Conservation (phyloP, 2,329 filamentous ascomycete genomes). For the Fusarium humuli region DNA sequence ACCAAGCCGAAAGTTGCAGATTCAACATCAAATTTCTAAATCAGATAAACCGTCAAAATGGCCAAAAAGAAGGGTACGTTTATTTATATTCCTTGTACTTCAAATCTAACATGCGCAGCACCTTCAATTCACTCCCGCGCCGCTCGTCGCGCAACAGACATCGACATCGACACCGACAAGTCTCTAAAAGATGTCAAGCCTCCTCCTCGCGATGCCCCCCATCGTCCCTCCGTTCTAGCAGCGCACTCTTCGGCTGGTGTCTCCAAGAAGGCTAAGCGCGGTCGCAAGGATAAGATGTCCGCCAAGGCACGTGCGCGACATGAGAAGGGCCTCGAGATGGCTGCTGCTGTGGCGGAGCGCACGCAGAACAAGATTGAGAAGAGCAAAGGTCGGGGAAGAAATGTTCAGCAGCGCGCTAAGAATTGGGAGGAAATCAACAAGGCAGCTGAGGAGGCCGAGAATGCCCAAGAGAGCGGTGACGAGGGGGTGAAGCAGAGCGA, state of each 20-base stretch:
- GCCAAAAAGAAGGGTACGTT: slow-evolving; percentile 49
- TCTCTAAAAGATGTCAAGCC: slow-evolving; percentile 71
- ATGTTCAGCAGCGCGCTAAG: slow-evolving; percentile 62
- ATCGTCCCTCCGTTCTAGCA: slow-evolving; percentile 74
- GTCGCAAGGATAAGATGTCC: slow-evolving; percentile 66
- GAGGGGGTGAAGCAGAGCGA: slow-evolving; percentile 41
- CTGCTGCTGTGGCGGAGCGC: slow-evolving; percentile 69
- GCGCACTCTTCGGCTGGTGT: slow-evolving; percentile 76
- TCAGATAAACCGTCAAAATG: slow-evolving; percentile 41
- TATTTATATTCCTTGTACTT: rapidly evolving
- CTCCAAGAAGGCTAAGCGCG: slow-evolving; percentile 71
- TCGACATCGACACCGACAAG: slow-evolving; percentile 77
- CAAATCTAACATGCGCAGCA: slow-evolving; percentile 54
- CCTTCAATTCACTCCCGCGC: slow-evolving; percentile 78
- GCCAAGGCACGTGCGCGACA: slow-evolving; percentile 66
- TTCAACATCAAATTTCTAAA: slow-evolving; percentile 29
- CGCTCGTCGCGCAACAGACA: slow-evolving; percentile 77
- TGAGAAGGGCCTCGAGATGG: slow-evolving; percentile 69
- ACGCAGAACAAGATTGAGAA: slow-evolving; percentile 67
- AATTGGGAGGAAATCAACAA: slow-evolving; percentile 71
- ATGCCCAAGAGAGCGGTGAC: not conserved
- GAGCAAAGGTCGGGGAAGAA: slow-evolving; percentile 63
- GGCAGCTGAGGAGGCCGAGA: slow-evolving; percentile 38
- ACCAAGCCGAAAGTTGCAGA: slow-evolving; percentile 33
- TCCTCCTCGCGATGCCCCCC: slow-evolving; percentile 55